These are phyloP conservation scores for Suhomyces sp. DNA, from an alignment of 805 yeast species.

Conservation along the genomic window DNA sequence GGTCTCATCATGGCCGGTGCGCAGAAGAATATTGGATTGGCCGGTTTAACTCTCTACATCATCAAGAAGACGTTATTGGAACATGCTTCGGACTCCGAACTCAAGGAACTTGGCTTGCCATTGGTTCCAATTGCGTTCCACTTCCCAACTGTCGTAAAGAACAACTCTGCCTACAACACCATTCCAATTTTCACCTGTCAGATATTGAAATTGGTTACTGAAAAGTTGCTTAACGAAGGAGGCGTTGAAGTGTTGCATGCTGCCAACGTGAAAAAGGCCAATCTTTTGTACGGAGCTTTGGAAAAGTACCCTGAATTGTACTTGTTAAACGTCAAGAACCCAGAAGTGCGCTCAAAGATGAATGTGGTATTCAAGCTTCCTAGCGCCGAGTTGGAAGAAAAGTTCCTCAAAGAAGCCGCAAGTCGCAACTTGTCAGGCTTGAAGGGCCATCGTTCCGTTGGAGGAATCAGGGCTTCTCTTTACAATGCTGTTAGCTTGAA, in stretches of 20 bases:
- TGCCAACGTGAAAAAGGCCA: conserved; percentile 60
- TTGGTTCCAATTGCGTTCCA: conserved; percentile 86
- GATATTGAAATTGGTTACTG: conserved; percentile 75
- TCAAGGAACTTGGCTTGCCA: conserved; percentile 62
- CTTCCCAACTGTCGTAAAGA: conserved; percentile 78
- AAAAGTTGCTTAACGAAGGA: conserved; percentile 60
- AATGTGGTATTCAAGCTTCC: conserved; percentile 85
- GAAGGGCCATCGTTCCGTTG: conserved; percentile 95
- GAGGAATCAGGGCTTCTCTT: conserved; percentile 92
- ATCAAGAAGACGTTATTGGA: conserved; percentile 77
- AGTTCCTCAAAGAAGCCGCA: conserved; percentile 68
- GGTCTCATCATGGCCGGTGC: conserved; percentile 97
- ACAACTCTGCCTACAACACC: conserved; percentile 93
- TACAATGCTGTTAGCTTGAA: conserved; percentile 79
- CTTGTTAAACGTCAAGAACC: conserved; percentile 60
- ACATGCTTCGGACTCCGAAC: conserved; percentile 59
- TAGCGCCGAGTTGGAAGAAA: conserved; percentile 59
- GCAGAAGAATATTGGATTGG: conserved; percentile 95
- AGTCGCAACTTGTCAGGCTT: conserved; percentile 64
- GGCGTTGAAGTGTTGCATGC: conserved; percentile 65
- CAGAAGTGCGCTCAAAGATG: conserved; percentile 74
- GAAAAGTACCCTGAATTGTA: conserved; percentile 65
- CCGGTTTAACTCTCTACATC: conserved; percentile 91
- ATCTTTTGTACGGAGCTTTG: conserved; percentile 58
- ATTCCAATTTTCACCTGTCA: conserved; percentile 91